phyloP scores from a whole-genome alignment of 2,329 filamentous ascomycete species.

The Xylariaceae sp. region DNA sequence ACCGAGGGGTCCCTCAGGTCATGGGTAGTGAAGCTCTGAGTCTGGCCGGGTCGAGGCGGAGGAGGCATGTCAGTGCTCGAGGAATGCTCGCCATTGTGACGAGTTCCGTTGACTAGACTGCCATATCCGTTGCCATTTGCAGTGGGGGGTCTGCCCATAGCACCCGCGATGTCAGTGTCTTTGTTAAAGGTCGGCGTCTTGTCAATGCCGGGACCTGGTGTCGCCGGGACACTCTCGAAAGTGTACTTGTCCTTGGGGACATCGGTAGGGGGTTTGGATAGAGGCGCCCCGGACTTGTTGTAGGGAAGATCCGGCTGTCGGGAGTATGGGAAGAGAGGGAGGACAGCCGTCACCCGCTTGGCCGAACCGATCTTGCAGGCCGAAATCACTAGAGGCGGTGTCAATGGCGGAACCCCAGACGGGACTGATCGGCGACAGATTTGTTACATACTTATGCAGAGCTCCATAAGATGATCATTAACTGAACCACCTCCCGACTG shows the following conservation, averaged over 20 bases:
- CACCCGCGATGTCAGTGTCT: conserved; percentile 68
- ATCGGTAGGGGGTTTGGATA: conserved; percentile 60
- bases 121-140: conserved; percentile 33
- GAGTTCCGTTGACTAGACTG: conserved; percentile 32
- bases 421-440: neutral
- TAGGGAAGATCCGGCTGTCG: conserved; percentile 95
- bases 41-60: conserved; percentile 34
- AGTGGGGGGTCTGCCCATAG: conserved; percentile 63
- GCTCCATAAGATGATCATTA: conserved; percentile 94
- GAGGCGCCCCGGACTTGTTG: conserved; percentile 87
- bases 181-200: conserved; percentile 61
- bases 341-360: conserved; percentile 84
- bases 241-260: conserved; percentile 61
- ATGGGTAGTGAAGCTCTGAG: conserved; percentile 54
- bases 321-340: conserved; percentile 94
- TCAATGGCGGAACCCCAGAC: conserved; percentile 15
- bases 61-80: conserved; percentile 26
- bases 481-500: conserved; percentile 88
- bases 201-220: conserved; percentile 67
- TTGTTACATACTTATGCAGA: conserved; percentile 65
- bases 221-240: conserved; percentile 87
- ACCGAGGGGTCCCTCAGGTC: conserved; percentile 57
- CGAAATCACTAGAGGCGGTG: conserved; percentile 59
- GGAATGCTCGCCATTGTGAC: conserved; percentile 27
- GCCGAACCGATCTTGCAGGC: conserved; percentile 94